Evolutionary conservation across 2,329 filamentous ascomycete species (phyloP), one percentile per base, ranked within the genome.

Genomic region (Fusarium musae): DNA sequence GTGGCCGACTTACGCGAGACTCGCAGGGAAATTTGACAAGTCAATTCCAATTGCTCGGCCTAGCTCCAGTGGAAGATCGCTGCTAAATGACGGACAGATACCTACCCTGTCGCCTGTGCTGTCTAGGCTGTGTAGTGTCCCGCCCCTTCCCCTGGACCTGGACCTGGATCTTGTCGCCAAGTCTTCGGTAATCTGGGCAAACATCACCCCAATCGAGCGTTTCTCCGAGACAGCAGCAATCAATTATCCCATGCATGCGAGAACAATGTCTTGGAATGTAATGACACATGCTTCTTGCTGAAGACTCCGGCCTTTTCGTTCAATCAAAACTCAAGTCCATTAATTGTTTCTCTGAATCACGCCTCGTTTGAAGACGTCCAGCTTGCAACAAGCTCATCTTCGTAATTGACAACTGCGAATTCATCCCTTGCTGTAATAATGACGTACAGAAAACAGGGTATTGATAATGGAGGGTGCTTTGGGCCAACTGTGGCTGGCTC

Each of bases 231-330:
- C 34, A 39, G 30, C 23, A 46, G 30, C 37, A 19, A 46, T 47
- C 30, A 10, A 42, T 42, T 26, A 58, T 36, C 58, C 28, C 9
- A 57, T 50, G 30, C 21, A 44, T 61, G 26, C n/a, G 30, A 64
- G 39, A 49, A 36, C 19, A 42, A 52, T 66, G 73, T 76, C 69
- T 77, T 42, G 56, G 64, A 64, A 67, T 52, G 62, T 42, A 66
- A 66, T 75, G 42, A 67, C 26, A 32, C 34, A 19, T 46, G 30
- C 40, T 70, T 74, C 53, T 63, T 63, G 64, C 63, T 44, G 49
- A 61, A 37, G 42, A 42, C 42, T 62, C 16, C 32, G 42, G 63
- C 13, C 26, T 46, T 44, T 49, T 59, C 23, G 32, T 23, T 43
- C 23, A 42, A 36, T 63, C 43, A 46, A 37, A 28, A 30, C 36